A percentile compares a stretch with the other conserved stretches of the same genome.
Conservation (phyloP, 179 eudicot species). For the Camellia oleifera region DNA sequence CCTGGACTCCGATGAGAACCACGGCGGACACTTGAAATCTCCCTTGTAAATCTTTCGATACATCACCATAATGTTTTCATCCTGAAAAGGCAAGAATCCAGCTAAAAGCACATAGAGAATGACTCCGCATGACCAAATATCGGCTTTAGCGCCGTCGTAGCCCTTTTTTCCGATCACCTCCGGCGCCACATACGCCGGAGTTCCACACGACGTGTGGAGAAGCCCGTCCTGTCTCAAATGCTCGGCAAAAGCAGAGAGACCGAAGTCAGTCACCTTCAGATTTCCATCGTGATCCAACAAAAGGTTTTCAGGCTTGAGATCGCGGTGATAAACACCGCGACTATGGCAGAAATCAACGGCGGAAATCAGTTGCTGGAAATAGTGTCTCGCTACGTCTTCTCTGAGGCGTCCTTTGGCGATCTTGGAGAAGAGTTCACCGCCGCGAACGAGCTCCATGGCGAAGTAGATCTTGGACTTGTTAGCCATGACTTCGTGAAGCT, state of each 20-base stretch:
- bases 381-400: constrained; percentile 54
- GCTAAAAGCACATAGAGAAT: constrained; percentile 53
- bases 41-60: constrained; percentile 51
- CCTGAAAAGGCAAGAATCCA: constrained; percentile 59
- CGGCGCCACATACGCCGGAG: constrained; percentile 67
- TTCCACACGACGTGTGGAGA: constrained; percentile 58
- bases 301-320: constrained; percentile 58
- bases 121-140: constrained; percentile 69
- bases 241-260: constrained; percentile 42
- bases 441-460: constrained; percentile 62
- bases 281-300: constrained; percentile 53
- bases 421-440: constrained; percentile 67
- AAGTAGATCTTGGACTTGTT: constrained; percentile 60
- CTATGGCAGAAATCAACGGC: constrained; percentile 73
- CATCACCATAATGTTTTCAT: constrained; percentile 48
- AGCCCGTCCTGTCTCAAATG: constrained; percentile 32
- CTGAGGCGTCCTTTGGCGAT: constrained; percentile 48
- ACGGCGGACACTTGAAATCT: constrained; percentile 55
- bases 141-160: constrained; percentile 63
- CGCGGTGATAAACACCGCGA: constrained; percentile 66
- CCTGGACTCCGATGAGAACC: constrained; percentile 46
- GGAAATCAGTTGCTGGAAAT: constrained; percentile 65
- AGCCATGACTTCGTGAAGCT: constrained; percentile 64
- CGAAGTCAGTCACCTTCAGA: constrained; percentile 60
- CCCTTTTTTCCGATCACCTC: constrained; percentile 59